Conservation (phyloP, 1,139 yeast species). For the Taphrina sp. region DNA sequence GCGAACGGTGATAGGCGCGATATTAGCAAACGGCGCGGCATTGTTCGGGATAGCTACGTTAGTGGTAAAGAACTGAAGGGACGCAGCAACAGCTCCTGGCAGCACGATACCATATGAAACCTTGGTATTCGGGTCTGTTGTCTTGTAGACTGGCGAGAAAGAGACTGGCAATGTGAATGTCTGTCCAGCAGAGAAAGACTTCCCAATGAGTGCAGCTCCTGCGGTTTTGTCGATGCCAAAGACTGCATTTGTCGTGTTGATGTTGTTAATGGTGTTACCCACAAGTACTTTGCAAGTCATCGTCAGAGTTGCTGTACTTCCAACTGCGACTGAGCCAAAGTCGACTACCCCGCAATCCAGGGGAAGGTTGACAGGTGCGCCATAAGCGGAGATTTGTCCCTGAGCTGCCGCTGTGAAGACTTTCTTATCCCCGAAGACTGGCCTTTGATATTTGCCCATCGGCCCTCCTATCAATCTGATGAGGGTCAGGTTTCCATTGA, state of each 20-base stretch:
- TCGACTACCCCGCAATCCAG: background rate
- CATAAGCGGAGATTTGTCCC: background rate
- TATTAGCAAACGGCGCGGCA: background rate
- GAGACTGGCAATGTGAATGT: conserved; percentile 1
- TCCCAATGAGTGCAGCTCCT: background rate
- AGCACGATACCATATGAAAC: conserved; percentile 7
- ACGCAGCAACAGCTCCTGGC: conserved; percentile 6
- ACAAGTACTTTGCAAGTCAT: conserved; percentile 6
- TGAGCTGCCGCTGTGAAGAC: background rate
- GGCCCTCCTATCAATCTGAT: background rate
- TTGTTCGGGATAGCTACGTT: background rate
- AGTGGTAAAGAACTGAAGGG: conserved; percentile 6
- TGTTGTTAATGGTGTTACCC: too few relatives aligned
- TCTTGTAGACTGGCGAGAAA: conserved; percentile 14
- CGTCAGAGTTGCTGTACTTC: background rate
- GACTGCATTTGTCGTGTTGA: conserved; percentile 1
- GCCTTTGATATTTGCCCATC: conserved; percentile 9
- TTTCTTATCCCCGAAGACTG: conserved; percentile 8
- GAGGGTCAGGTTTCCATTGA: background rate
- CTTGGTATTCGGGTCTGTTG: background rate
- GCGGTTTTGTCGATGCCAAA: background rate
- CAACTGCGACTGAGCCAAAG: conserved; percentile 5
- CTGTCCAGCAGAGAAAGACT: conserved; percentile 6
- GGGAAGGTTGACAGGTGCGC: conserved; percentile 14
- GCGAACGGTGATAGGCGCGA: conserved; percentile 1